These are phyloP conservation scores for Heracleum sosnowskyi DNA, from an alignment of 129 eudicot genomes.

Conservation along the genomic window DNA sequence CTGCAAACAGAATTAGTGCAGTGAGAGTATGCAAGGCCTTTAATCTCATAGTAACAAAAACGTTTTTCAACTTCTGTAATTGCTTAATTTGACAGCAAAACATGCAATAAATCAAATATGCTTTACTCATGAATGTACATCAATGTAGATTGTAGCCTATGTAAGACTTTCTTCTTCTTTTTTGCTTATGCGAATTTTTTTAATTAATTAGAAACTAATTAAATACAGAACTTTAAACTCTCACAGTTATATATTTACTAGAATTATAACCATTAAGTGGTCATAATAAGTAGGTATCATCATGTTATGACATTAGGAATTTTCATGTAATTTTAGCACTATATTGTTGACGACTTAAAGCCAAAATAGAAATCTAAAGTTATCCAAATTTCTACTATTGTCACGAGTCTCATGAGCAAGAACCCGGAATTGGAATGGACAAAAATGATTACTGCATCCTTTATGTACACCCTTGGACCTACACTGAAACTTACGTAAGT, in stretches of 20 bases:
- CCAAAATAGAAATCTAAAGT: not conserved
- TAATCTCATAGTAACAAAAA: not conserved
- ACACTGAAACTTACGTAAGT: no score
- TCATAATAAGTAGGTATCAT: not conserved
- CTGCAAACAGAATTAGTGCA: slow-evolving; percentile 21
- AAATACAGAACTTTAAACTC: no score
- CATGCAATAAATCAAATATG: no score
- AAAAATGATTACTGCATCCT: not conserved
- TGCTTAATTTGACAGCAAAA: no score
- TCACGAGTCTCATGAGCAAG: not conserved
- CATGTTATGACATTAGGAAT: not conserved
- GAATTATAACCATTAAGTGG: not conserved
- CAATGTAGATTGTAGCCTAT: no score
- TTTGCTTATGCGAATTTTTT: no score
- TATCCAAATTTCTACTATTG: not conserved
- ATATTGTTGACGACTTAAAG: not conserved
- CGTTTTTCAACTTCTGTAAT: no score
- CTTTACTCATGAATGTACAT: no score
- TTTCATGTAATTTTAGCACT: not conserved
- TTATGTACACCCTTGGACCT: not conserved
- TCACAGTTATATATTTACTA: no score
- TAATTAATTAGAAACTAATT: no score
- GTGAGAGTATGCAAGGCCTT: not conserved
- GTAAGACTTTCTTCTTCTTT: no score
- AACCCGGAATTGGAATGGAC: not conserved